phyloP scores from a whole-genome alignment of 352 stramenopile genomes.

The Peronosclerospora sorghi region DNA sequence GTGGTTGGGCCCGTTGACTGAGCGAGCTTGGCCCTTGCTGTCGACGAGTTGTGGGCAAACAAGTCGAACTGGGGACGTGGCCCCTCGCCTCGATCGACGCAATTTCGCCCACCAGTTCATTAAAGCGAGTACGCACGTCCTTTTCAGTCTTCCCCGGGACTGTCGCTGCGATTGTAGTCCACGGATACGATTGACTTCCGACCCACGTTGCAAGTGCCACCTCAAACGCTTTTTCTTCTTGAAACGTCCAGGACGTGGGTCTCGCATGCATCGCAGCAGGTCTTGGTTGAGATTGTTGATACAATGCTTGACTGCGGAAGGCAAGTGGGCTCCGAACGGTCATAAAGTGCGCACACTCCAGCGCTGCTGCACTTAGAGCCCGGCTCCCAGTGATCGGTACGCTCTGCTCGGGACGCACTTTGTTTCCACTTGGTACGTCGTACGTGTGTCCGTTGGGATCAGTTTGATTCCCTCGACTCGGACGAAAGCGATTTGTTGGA shows the following conservation, averaged over 20 bases:
- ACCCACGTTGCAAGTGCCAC: constrained; percentile 50
- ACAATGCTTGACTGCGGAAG: constrained; percentile 9
- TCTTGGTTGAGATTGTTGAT: constrained; percentile 9
- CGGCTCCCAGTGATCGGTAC: constrained; percentile 2
- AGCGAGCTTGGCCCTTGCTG: constrained; percentile 17
- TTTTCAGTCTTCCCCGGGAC: constrained; percentile 66
- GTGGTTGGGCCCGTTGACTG: constrained; percentile 42
- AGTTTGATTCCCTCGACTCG: constrained; percentile 15
- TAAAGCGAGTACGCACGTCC: constrained; percentile 58
- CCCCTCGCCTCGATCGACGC: constrained; percentile 39
- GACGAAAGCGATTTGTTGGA: constrained; percentile 12
- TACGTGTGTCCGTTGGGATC: constrained; percentile 21
- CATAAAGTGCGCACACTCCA: constrained; percentile 22
- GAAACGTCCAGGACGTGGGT: constrained; percentile 59
- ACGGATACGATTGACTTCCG: constrained; percentile 54
- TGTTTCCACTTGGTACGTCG: constrained; percentile 8
- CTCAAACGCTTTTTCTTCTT: constrained; percentile 80
- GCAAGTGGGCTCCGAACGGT: constrained; percentile 5
- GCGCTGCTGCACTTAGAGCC: constrained; percentile 14
- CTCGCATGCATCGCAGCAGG: constrained; percentile 8
- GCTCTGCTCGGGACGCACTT: not conserved
- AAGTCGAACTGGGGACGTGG: not conserved
- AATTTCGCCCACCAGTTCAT: constrained; percentile 70
- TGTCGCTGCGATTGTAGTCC: constrained; percentile 57
- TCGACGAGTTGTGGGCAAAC: too few relatives aligned